Percentiles rank a stretch among this genome's conserved stretches.
phyloP scores from a whole-genome alignment of 495 filamentous ascomycete species.

The Talaromyces trachyspermus region DNA sequence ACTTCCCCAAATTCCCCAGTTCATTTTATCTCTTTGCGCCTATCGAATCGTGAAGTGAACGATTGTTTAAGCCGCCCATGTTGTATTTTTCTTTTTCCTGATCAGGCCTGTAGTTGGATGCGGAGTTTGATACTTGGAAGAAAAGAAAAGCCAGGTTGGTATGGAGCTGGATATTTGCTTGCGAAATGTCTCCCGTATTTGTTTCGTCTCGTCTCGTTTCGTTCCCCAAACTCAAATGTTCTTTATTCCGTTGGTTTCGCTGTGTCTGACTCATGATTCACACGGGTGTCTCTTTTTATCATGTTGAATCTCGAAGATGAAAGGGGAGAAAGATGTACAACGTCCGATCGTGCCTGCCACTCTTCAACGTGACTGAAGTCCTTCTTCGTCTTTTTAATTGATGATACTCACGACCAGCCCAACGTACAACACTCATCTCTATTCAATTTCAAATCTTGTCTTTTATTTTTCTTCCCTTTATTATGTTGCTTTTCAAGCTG shows the following conservation, averaged over 20 bases:
- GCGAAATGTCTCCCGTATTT: slow-evolving; percentile 1
- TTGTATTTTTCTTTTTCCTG: slow-evolving; percentile 3
- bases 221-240: not conserved
- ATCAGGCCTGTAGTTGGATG: slow-evolving; percentile 12
- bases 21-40: too few relatives aligned
- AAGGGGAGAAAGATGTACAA: not conserved
- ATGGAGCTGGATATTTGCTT: slow-evolving; percentile 6
- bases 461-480: slow-evolving; percentile 1
- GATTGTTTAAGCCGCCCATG: not conserved
- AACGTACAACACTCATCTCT: not conserved
- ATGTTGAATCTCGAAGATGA: not conserved
- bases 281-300: not conserved
- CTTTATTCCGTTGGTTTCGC: not conserved
- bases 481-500: not conserved
- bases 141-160: slow-evolving; percentile 26
- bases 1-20: not conserved
- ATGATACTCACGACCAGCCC: not conserved
- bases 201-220: not conserved
- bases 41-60: too few relatives aligned
- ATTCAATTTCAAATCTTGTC: slow-evolving; percentile 1
- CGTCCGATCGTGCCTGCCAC: too few relatives aligned
- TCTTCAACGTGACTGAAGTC: too few relatives aligned
- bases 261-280: not conserved
- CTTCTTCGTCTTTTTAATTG: slow-evolving; percentile 1
- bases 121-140: slow-evolving; percentile 48